Evolutionary conservation across 768 basidiomycete species (phyloP), one percentile per base, ranked within the genome.

Genomic region (Phaffia tasmanica): DNA sequence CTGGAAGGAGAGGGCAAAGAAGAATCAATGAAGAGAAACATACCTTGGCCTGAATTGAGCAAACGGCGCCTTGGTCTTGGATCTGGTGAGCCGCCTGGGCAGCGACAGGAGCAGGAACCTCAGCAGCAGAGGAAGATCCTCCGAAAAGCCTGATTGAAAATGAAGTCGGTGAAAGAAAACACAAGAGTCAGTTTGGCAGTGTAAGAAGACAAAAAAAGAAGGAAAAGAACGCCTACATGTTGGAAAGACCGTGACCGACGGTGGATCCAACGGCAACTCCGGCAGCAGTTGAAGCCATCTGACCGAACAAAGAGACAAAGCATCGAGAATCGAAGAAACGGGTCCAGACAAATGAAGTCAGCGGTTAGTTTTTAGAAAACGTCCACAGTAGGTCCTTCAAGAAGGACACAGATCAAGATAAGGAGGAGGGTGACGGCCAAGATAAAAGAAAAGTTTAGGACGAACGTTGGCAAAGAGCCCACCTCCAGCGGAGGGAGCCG

Each of bases 241-340:
- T 82, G 51, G 88, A 89, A 70, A 94, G 74, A n/a, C 90, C 90
- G 74, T 94, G 90, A 55, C 89, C 90, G 70, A 94, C 83, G 64
- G 85, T 85, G 9, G 88, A 90, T 29, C 90, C 91, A 58, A 89
- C 79, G 6, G 89, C 91, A 59, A 93, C 89, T 65, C 87, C 88
- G 69, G 89, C 90, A 30, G 89, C 90, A 7, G 90, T 73, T 19
- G 71, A 70, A 42, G 70, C 69, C 62, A 74, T 73, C 69, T 72
- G 65, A 16, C 25, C 53, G 49, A 65, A 50, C 46, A 30, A 21
- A 47, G 18, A 30, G 42, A 9, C 18, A 49, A 46, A 62, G 48
- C n/a, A 54, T 23, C 15, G 29, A 23, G 53, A 16, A 16, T 54
- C 5, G 9, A 29, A 9, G 53, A 5, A 23, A 54, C 5, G 4